Evolutionary conservation across 176 grass and related monocot species (phyloP).

Genomic region (Raddia guianensis): DNA sequence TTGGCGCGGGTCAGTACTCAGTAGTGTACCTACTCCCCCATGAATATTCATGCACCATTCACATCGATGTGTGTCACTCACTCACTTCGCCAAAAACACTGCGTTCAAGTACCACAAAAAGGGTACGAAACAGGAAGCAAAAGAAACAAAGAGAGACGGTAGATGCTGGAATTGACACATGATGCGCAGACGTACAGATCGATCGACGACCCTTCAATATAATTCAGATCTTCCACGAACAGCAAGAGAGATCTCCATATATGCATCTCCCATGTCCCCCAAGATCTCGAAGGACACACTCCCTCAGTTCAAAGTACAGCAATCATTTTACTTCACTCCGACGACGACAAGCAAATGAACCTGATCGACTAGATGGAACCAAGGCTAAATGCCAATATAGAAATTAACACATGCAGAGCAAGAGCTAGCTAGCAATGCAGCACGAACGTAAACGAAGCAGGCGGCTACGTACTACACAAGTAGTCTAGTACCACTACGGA

Average conservation of each 20-base stretch:
- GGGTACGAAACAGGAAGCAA: constrained; percentile 52
- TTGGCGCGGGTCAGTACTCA: not conserved
- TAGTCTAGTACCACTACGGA: constrained; percentile 15
- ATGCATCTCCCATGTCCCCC: constrained; percentile 40
- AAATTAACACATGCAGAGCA: not conserved
- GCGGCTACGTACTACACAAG: not conserved
- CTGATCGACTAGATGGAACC: constrained; percentile 11
- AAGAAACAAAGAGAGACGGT: constrained; percentile 41
- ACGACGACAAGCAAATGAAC: constrained; percentile 39
- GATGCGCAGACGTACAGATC: constrained; percentile 28
- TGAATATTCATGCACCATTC: constrained; percentile 34
- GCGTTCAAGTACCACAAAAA: constrained; percentile 47
- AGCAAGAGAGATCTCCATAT: constrained; percentile 54
- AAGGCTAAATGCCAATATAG: constrained; percentile 23
- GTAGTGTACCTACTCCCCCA: constrained; percentile 11
- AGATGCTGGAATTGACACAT: constrained; percentile 54
- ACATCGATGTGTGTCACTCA: constrained; percentile 44
- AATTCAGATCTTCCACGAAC: constrained; percentile 36
- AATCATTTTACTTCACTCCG: constrained; percentile 39
- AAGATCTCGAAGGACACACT: constrained; percentile 8
- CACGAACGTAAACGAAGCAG: constrained; percentile 14
- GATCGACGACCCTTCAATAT: not conserved
- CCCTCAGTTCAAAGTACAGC: constrained; percentile 35
- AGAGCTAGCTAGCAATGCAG: constrained; percentile 19
- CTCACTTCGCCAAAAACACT: constrained; percentile 33